These are phyloP conservation scores for Circinella minor DNA, from an alignment of 371 early-diverging fungal genomes.

Conservation along the genomic window DNA sequence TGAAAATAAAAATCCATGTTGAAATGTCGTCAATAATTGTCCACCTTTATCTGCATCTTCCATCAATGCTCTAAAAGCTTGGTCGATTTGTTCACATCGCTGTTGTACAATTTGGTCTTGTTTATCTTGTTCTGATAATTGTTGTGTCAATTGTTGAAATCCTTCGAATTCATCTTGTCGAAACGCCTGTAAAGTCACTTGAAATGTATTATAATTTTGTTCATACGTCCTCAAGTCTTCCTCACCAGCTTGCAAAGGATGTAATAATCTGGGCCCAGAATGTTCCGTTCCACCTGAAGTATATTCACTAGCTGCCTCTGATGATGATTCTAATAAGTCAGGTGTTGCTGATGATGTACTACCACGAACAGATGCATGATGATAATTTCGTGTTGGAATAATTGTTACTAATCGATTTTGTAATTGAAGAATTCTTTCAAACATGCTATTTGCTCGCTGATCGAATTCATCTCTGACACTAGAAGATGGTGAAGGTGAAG, in stretches of 20 bases:
- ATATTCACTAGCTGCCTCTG: conserved; percentile 6
- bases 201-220: conserved; percentile 36
- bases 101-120: conserved; percentile 15
- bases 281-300: neutral
- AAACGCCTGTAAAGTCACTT: conserved; percentile 35
- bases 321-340: conserved; percentile 12
- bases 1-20: conserved; percentile 39
- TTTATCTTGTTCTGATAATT: neutral
- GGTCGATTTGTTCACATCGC: conserved; percentile 21
- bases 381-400: conserved; percentile 30
- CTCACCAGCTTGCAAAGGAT: conserved; percentile 46
- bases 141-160: neutral
- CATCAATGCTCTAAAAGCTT: conserved; percentile 19
- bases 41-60: conserved; percentile 32
- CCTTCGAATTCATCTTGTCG: conserved; percentile 27
- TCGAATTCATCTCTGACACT: conserved; percentile 33
- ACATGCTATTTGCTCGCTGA: conserved; percentile 22
- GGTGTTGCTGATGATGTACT: conserved; percentile 11
- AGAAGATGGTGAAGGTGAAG: conserved; percentile 30
- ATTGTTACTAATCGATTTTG: conserved; percentile 38
- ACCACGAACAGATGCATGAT: conserved; percentile 6
- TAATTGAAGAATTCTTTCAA: conserved; percentile 36
- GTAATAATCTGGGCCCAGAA: conserved; percentile 24
- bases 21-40: conserved; percentile 25
- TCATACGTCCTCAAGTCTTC: conserved; percentile 44